Conservation (phyloP, 352 stramenopile species). For the Pythium insidiosum region DNA sequence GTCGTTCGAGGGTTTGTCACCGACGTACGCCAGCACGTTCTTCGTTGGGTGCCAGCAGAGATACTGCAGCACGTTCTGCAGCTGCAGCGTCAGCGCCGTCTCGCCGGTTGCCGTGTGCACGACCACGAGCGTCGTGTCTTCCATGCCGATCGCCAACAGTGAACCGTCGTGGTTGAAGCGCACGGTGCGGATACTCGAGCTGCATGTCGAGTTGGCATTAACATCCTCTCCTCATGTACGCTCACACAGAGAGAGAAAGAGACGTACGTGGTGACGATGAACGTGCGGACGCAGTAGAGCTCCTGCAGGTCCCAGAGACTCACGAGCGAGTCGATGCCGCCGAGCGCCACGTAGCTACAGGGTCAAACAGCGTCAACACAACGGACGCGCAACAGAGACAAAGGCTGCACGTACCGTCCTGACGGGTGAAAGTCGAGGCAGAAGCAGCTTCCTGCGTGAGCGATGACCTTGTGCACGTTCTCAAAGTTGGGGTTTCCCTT, state of each 20-base stretch:
- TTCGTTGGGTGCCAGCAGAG: slow-evolving; percentile 79
- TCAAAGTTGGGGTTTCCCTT: slow-evolving; percentile 76
- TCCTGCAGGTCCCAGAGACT: slow-evolving; percentile 83
- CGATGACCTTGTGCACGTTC: slow-evolving; percentile 74
- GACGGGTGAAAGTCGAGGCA: slow-evolving; percentile 72
- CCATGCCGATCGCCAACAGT: slow-evolving; percentile 70
- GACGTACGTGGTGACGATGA: slow-evolving; percentile 70
- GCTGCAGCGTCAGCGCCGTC: slow-evolving; percentile 42
- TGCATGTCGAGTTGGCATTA: slow-evolving; percentile 8
- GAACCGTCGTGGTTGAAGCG: slow-evolving; percentile 69
- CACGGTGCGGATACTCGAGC: slow-evolving; percentile 71
- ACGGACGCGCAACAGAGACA: no score
- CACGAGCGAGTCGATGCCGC: slow-evolving; percentile 78
- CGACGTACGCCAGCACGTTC: slow-evolving; percentile 77
- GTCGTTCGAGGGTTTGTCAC: slow-evolving; percentile 66
- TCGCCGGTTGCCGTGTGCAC: slow-evolving; percentile 57
- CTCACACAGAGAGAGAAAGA: no score
- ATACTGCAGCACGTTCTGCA: slow-evolving; percentile 69
- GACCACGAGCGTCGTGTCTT: slow-evolving; percentile 64
- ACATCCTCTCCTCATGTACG: no score
- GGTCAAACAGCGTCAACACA: no score
- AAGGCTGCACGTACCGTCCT: slow-evolving; percentile 40
- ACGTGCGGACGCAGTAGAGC: slow-evolving; percentile 79
- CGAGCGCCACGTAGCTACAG: slow-evolving; percentile 56
- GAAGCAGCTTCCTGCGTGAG: slow-evolving; percentile 77